Evolutionary conservation across 352 stramenopile species (phyloP), one percentile per base, ranked within the genome.

Genomic region (Globisporangium megalacanthum): DNA sequence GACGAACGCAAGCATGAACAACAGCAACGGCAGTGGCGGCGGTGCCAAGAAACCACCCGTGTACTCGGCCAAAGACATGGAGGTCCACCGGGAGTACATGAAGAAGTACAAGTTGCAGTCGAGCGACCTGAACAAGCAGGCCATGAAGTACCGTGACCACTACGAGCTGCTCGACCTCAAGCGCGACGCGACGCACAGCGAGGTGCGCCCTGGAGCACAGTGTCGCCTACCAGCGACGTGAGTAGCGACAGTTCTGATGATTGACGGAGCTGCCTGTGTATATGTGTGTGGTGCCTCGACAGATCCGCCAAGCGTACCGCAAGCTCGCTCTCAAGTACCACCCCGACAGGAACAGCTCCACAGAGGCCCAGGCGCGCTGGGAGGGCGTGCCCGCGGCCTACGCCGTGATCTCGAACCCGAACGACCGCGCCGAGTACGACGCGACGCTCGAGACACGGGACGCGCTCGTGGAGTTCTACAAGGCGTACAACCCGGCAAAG

Each of bases 261-360:
- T 4, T 4, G 25, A 29, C 25, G 25, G 25, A 29, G 25, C 25
- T 29, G 25, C 25, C n/a, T n/a, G 25, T 4, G 1, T 29, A 4
- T 29, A 29, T 44, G 33, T 50, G 14, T 48, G 35, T 54, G 39
- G 25, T 29, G 25, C 25, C 25, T 4, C 25, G 25, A 29, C 52
- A 90, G 77, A 99, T 99, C 67, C 97, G 97, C 60, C 76, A 29
- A 29, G 25, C 25, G 25, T 29, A 29, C 25, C 25, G 25, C 25
- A 29, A 29, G 25, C 25, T 29, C 4, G 25, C 25, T 29, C 25
- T 29, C 25, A 29, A 29, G 25, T 29, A 84, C 54, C 90, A 97
- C 60, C 90, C 90, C 1, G 90, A 97, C 63, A 94, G 96, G 61
- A 99, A 99, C 71, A 83, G 88, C 49, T 81, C 69, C 1, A 53